Evolutionary conservation across 495 filamentous ascomycete species (phyloP).

Genomic region (Lasiosphaeria ovina): DNA sequence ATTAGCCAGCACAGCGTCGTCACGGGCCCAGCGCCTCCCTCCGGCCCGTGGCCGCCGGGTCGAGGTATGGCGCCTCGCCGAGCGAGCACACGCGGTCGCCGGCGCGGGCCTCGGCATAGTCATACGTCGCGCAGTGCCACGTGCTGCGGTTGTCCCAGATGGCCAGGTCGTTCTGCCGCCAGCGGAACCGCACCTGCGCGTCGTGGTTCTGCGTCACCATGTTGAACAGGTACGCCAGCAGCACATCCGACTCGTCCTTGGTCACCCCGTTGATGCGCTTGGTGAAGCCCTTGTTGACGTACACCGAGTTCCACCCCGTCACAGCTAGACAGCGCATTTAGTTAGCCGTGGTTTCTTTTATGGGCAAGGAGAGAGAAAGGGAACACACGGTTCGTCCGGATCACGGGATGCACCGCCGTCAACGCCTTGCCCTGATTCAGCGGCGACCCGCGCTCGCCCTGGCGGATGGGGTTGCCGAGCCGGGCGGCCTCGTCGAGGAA

Average conservation of each 20-base stretch:
- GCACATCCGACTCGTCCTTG: slow-evolving; percentile 65
- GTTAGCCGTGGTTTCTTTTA: slow-evolving; percentile 6
- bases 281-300: slow-evolving; percentile 78
- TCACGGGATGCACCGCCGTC: slow-evolving; percentile 22
- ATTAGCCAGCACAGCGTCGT: too few species aligned
- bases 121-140: slow-evolving; percentile 51
- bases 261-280: slow-evolving; percentile 73
- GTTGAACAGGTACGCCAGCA: slow-evolving; percentile 65
- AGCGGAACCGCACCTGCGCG: slow-evolving; percentile 70
- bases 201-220: slow-evolving; percentile 60
- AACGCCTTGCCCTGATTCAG: slow-evolving; percentile 19
- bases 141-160: slow-evolving; percentile 75
- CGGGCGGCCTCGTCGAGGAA: slow-evolving; percentile 65
- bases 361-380: slow-evolving; percentile 54
- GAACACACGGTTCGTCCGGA: slow-evolving; percentile 25
- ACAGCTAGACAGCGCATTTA: slow-evolving; percentile 34
- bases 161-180: slow-evolving; percentile 65
- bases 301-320: slow-evolving; percentile 76
- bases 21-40: slow-evolving; percentile 15
- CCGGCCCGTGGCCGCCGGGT: slow-evolving; percentile 16
- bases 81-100: slow-evolving; percentile 25
- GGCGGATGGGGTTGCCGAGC: slow-evolving; percentile 57
- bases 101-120: slow-evolving; percentile 34
- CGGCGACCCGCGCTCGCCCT: slow-evolving; percentile 22
- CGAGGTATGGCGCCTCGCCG: slow-evolving; percentile 26